Evolutionary conservation across 495 filamentous ascomycete genomes (phyloP).

Genomic region (Aspergillus funiculosus): DNA sequence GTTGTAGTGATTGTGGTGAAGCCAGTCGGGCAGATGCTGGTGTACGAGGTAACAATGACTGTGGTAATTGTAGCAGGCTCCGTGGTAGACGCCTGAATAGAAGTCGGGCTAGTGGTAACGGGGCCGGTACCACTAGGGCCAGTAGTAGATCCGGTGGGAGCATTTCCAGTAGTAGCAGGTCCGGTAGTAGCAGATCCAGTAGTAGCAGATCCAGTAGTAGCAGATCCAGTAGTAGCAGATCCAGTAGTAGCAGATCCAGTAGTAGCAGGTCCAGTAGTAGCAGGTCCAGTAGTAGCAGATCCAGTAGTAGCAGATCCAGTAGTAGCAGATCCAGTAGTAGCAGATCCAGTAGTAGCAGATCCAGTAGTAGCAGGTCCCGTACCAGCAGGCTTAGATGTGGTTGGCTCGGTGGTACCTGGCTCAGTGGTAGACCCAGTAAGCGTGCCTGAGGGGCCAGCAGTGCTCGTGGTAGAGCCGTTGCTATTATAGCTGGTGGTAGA

Average conservation of each 20-base stretch:
- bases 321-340: too few species aligned
- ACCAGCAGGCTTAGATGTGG: too few species aligned
- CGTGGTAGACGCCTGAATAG: conserved; percentile 16
- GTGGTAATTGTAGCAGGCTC: conserved; percentile 29
- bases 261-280: background rate
- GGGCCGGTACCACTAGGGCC: background rate
- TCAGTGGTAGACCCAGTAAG: background rate
- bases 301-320: too few species aligned
- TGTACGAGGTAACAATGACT: conserved; percentile 39
- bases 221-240: background rate
- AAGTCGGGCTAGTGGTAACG: conserved; percentile 15
- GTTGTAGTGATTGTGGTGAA: conserved; percentile 42
- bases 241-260: background rate
- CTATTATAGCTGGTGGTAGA: conserved; percentile 5
- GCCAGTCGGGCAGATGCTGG: conserved; percentile 40
- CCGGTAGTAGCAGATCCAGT: background rate
- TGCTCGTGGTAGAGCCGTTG: background rate
- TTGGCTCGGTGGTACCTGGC: background rate
- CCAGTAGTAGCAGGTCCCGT: too few species aligned
- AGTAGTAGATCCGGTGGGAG: background rate
- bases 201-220: conserved; percentile 1
- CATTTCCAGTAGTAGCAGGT: too few species aligned
- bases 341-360: too few species aligned
- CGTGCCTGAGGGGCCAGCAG: background rate
- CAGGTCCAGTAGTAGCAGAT: background rate